These are phyloP conservation scores for Hypoxylon intermedium DNA, from an alignment of 495 filamentous ascomycete genomes.

Conservation along the genomic window DNA sequence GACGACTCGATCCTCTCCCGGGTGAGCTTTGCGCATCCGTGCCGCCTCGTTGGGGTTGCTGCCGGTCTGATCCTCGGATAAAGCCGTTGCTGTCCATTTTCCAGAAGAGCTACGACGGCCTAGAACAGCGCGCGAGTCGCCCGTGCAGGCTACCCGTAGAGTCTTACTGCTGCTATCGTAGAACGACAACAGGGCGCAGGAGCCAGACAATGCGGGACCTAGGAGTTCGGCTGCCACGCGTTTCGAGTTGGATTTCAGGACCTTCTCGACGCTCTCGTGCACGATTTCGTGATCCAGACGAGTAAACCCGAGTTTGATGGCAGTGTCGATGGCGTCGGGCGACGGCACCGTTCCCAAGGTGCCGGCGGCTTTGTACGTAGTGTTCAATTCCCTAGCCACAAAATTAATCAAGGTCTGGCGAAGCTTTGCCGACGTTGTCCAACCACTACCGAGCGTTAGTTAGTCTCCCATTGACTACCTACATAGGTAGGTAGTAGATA, in stretches of 20 bases:
- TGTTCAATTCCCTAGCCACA: constrained; percentile 93
- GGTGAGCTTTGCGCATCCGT: constrained; percentile 82
- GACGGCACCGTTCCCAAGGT: constrained; percentile 62
- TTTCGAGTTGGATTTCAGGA: constrained; percentile 86
- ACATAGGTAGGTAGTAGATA: background rate
- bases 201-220: constrained; percentile 91
- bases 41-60: constrained; percentile 81
- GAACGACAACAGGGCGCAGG: constrained; percentile 94
- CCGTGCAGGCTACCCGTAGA: constrained; percentile 89
- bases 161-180: constrained; percentile 86
- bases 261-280: constrained; percentile 84
- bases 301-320: constrained; percentile 92
- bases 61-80: constrained; percentile 94
- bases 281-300: constrained; percentile 92
- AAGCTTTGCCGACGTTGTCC: constrained; percentile 97
- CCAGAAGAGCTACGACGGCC: constrained; percentile 78
- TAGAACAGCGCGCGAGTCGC: constrained; percentile 91
- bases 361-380: constrained; percentile 82
- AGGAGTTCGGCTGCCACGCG: constrained; percentile 85
- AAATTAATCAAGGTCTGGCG: constrained; percentile 89
- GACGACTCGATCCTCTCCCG: constrained; percentile 83
- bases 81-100: constrained; percentile 89
- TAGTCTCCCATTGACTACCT: background rate
- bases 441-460: constrained; percentile 68
- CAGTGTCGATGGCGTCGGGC: constrained; percentile 79